Conservation (phyloP, 2,329 filamentous ascomycete species). For the Alternaria alternata region DNA sequence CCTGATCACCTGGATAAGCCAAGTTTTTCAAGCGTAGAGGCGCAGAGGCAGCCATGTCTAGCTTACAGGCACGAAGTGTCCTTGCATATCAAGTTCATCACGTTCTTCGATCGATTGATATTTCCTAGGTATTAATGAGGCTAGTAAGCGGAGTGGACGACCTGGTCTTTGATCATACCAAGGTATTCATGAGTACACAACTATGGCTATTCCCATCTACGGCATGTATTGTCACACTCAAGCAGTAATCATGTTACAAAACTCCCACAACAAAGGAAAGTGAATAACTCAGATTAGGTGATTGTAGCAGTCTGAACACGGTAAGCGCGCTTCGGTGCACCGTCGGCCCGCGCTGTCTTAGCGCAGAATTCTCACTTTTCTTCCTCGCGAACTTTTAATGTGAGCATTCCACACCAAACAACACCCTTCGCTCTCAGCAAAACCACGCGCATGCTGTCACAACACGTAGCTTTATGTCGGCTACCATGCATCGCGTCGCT, state of each 20-base stretch:
- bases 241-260: neutral
- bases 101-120: neutral
- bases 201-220: neutral
- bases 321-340: conserved; percentile 11
- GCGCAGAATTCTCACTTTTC: conserved; percentile 14
- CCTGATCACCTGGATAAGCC: neutral
- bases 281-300: neutral
- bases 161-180: neutral
- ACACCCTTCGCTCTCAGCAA: neutral
- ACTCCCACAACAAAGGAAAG: neutral
- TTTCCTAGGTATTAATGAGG: neutral
- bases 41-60: neutral
- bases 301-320: neutral
- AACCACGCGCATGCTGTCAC: neutral
- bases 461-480: conserved; percentile 7
- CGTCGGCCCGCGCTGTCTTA: conserved; percentile 13
- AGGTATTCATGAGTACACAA: too few species aligned
- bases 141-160: neutral
- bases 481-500: conserved; percentile 1
- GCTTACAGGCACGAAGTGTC: neutral
- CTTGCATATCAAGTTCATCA: neutral
- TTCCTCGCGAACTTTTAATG: conserved; percentile 3
- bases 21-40: neutral
- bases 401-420: conserved; percentile 6
- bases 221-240: neutral